phyloP scores from a whole-genome alignment of 306 rosid species.

The Trichosanthes cucumerina region DNA sequence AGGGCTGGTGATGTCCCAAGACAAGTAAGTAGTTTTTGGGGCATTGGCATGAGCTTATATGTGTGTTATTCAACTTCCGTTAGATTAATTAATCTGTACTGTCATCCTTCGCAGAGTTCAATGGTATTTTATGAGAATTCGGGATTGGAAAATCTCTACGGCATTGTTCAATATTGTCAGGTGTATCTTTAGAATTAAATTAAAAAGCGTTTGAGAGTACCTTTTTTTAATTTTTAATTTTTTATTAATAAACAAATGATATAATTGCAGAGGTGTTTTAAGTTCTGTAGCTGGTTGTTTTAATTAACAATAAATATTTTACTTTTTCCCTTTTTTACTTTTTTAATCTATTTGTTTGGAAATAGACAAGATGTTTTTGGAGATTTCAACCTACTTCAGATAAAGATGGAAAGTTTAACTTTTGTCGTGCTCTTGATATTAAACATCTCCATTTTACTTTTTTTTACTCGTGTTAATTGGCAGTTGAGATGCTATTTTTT shows the following conservation, averaged over 20 bases:
- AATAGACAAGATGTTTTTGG: background rate
- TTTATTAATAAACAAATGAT: background rate
- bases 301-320: background rate
- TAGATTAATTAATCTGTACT: background rate
- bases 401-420: background rate
- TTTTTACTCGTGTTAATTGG: background rate
- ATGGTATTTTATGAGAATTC: conserved; percentile 95
- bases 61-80: background rate
- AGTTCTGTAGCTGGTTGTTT: background rate
- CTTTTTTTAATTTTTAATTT: background rate
- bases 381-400: background rate
- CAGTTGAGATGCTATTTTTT: background rate
- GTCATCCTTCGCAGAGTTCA: conserved; percentile 62
- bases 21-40: conserved; percentile 41
- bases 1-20: conserved; percentile 87
- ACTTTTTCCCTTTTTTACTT: background rate
- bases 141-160: conserved; percentile 87
- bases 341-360: background rate
- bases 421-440: background rate
- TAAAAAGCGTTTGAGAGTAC: background rate
- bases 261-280: background rate
- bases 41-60: background rate
- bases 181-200: conserved; percentile 24
- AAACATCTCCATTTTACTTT: background rate
- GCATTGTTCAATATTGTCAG: conserved; percentile 81